phyloP scores from a whole-genome alignment of 208 protist species.

The Porcisia deanei region DNA sequence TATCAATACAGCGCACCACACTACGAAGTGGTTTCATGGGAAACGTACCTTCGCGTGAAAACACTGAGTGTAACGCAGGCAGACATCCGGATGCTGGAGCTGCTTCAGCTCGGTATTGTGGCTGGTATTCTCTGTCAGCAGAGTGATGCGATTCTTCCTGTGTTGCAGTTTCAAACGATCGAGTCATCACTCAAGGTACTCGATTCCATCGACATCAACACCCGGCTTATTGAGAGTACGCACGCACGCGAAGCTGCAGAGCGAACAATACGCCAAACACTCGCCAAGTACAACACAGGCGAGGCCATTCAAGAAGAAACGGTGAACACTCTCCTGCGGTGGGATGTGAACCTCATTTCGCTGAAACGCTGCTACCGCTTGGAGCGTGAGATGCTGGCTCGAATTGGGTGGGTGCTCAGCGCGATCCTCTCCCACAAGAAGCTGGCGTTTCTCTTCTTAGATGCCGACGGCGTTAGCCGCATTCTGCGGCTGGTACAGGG shows the following conservation, averaged over 20 bases:
- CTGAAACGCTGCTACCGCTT: slow-evolving; percentile 38
- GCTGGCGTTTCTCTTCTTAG: slow-evolving; percentile 74
- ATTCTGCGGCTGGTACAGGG: slow-evolving; percentile 54
- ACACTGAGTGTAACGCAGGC: slow-evolving; percentile 33
- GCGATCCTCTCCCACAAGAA: slow-evolving; percentile 80
- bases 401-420: slow-evolving; percentile 74
- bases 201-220: slow-evolving; percentile 46
- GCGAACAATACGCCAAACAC: slow-evolving; percentile 16
- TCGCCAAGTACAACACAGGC: slow-evolving; percentile 10
- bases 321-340: slow-evolving; percentile 16
- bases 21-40: slow-evolving; percentile 70
- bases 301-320: slow-evolving; percentile 11
- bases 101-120: slow-evolving; percentile 65
- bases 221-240: slow-evolving; percentile 12
- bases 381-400: slow-evolving; percentile 56
- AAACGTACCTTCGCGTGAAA: slow-evolving; percentile 50
- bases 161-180: slow-evolving; percentile 79
- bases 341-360: slow-evolving; percentile 30
- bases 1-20: slow-evolving; percentile 64
- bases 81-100: slow-evolving; percentile 61
- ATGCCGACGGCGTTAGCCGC: slow-evolving; percentile 54
- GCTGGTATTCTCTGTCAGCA: slow-evolving; percentile 75
- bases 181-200: slow-evolving; percentile 70
- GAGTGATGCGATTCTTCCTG: slow-evolving; percentile 59
- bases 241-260: slow-evolving; percentile 19